Base-by-base conservation (phyloP, 208 protist genomes). In the Trypanosoma conorhini region DNA sequence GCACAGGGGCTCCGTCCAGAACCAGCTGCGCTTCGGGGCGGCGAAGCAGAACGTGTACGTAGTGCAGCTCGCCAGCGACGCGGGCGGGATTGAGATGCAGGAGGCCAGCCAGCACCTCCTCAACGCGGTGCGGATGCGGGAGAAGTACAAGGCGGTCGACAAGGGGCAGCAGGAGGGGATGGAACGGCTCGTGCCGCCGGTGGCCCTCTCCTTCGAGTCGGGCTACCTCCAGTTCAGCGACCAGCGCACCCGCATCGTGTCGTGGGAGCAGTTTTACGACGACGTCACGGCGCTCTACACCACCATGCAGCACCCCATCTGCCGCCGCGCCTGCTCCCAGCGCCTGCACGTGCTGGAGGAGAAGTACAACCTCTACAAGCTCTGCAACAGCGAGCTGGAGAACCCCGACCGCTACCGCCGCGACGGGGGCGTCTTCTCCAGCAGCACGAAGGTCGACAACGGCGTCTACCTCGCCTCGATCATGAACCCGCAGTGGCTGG, bases 381-480 rank as follows among this genome's bases (percentile, higher is more conserved):
- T 97, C 0, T 87, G 96, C 62, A 98, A 98, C 76, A 71, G 70
- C n/a, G 86, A 91, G 1, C 38, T 83, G 12, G 88, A 96, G 42
- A 85, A 87, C 31, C 74, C 72, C 50, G 86, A 88, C 59, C 86
- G 85, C 48, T 81, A 84, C 58, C 80, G 86, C 26, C 67, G 63
- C 31, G 86, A 82, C 24, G 85, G 86, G 38, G 87, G 93, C 35
- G 90, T 98, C 51, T 98, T 96, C 67, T 83, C 92, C 9, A 86
- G 94, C 58, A 81, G 84, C 24, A 83, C 79, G 33, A 97, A 98
- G 63, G 97, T 99, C 17, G 98, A 99, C 75, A 99, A 93, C 56
- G 88, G 91, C 55, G 87, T 99, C 22, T 89, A 96, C 26, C 70
- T 96, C 24, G 51, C 77, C 9, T 86, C 87, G 8, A 88, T 83